Evolutionary conservation across 2,329 filamentous ascomycete species (phyloP).

Genomic region (Boeremia exigua): DNA sequence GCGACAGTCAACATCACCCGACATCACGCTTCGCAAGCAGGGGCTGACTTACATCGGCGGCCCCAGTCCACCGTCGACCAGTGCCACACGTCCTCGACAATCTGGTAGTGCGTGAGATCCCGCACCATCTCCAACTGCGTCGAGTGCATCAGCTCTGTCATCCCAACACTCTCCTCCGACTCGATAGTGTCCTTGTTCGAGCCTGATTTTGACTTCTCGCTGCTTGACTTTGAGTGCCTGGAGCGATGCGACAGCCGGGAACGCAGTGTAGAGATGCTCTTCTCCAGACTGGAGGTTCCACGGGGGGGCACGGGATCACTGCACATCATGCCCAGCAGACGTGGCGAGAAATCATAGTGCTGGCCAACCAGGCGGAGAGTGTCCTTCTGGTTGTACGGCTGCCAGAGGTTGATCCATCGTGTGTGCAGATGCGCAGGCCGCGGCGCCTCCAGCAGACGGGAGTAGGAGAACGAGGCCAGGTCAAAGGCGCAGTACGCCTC

Average conservation of each 20-base stretch:
- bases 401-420: conserved; percentile 80
- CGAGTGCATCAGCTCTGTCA: conserved; percentile 45
- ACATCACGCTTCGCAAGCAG: background rate
- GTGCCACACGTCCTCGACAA: conserved; percentile 75
- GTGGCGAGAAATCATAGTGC: conserved; percentile 71
- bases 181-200: conserved; percentile 26
- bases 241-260: conserved; percentile 38
- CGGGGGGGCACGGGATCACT: conserved; percentile 57
- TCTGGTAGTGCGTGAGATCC: conserved; percentile 60
- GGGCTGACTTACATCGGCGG: conserved; percentile 59
- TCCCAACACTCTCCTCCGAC: conserved; percentile 45
- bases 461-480: conserved; percentile 54
- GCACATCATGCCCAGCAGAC: conserved; percentile 68
- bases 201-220: conserved; percentile 15
- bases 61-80: conserved; percentile 77
- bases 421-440: conserved; percentile 60
- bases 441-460: conserved; percentile 43
- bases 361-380: conserved; percentile 63
- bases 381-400: conserved; percentile 65
- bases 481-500: conserved; percentile 64
- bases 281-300: conserved; percentile 27
- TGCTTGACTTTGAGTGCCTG: conserved; percentile 25
- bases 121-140: conserved; percentile 45
- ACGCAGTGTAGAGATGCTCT: conserved; percentile 41
- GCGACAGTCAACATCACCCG: conserved; percentile 18